These are phyloP conservation scores for Cercospora zeina DNA, from an alignment of 2,329 filamentous ascomycete species.

Conservation along the genomic window DNA sequence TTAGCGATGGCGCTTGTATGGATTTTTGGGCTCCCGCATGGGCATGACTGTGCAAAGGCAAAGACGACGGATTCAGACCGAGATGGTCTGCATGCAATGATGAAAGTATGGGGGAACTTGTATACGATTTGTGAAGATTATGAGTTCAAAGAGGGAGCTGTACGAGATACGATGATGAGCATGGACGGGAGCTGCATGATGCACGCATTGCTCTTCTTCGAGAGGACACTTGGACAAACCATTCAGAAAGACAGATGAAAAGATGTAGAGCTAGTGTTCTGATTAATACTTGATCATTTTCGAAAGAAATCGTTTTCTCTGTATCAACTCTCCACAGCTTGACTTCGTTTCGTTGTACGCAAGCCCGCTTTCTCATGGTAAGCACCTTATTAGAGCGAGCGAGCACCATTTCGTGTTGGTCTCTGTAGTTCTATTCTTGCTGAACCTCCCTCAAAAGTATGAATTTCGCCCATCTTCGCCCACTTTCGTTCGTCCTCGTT, in stretches of 20 bases:
- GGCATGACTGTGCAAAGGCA: neutral
- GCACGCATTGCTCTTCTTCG: neutral
- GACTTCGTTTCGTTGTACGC: neutral
- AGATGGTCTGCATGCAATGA: neutral
- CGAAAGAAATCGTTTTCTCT: neutral
- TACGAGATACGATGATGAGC: neutral
- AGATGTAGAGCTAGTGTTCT: neutral
- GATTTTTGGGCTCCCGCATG: neutral
- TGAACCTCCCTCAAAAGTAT: no score
- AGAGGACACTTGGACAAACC: neutral
- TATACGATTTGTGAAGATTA: neutral
- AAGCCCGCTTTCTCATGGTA: neutral
- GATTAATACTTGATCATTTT: slow-evolving; percentile 9
- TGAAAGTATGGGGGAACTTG: neutral
- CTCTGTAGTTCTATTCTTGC: no score
- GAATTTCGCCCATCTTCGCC: no score
- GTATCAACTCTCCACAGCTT: no score
- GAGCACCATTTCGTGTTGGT: no score
- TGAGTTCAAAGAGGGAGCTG: slow-evolving; percentile 1
- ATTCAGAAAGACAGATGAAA: neutral
- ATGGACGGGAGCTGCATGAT: neutral
- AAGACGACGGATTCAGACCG: neutral
- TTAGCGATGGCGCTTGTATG: slow-evolving; percentile 1
- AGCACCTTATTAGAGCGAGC: no score
- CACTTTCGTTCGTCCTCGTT: no score